Conservation (phyloP, 768 basidiomycete species). For the Obba rivulosa region DNA sequence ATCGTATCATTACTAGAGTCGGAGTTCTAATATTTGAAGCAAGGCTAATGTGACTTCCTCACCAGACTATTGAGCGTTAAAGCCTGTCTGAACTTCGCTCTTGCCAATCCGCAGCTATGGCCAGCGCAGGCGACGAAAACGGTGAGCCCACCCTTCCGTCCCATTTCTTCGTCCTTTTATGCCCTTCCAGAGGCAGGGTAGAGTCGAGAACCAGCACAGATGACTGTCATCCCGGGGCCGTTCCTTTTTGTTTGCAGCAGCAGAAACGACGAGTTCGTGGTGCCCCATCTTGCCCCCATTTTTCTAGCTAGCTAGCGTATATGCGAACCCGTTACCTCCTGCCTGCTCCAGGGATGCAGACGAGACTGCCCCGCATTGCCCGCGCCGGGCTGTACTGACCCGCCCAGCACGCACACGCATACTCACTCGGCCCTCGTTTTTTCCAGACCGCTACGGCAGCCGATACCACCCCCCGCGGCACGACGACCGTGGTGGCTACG, state of each 20-base stretch:
- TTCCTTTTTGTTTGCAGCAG: constrained; percentile 36
- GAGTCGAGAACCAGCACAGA: constrained; percentile 13
- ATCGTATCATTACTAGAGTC: too few species aligned
- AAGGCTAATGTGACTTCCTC: too few species aligned
- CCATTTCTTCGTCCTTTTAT: constrained; percentile 11
- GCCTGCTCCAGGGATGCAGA: background rate
- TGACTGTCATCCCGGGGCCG: constrained; percentile 10
- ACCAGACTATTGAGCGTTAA: too few species aligned
- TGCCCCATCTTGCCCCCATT: constrained; percentile 38
- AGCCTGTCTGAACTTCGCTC: background rate
- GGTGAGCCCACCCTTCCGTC: constrained; percentile 12
- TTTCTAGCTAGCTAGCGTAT: constrained; percentile 68
- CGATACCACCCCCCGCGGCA: constrained; percentile 36
- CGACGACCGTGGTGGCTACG: constrained; percentile 19
- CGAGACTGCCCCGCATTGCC: constrained; percentile 7
- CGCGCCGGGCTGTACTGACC: constrained; percentile 26
- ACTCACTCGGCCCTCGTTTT: constrained; percentile 26
- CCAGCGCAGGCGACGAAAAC: constrained; percentile 10
- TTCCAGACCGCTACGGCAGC: constrained; percentile 52
- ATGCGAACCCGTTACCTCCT: constrained; percentile 10
- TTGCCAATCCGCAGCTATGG: constrained; percentile 6
- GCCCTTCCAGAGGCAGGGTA: constrained; percentile 20
- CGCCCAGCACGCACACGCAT: constrained; percentile 21
- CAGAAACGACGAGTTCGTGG: constrained; percentile 56
- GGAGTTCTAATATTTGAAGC: too few species aligned